A percentile compares a stretch with the other conserved stretches of the same genome.
Conservation (phyloP, 441 rosid species). For the Croton laevigatus region DNA sequence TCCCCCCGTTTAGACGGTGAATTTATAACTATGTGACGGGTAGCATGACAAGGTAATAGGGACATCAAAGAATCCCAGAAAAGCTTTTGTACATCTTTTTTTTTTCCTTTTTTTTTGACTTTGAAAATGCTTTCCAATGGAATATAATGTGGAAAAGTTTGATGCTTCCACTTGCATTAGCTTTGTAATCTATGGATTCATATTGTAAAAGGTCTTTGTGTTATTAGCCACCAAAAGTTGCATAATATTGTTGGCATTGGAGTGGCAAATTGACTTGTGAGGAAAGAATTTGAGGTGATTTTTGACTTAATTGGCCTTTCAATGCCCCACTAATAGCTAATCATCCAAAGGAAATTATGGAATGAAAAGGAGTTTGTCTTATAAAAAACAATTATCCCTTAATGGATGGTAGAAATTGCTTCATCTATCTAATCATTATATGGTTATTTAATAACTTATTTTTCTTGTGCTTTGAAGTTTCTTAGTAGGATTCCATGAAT, state of each 20-base stretch:
- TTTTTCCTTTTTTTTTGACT: no score
- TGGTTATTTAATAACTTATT: constrained; percentile 3
- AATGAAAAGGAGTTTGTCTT: not conserved
- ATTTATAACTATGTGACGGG: no score
- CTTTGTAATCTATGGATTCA: not conserved
- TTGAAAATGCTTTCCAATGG: not conserved
- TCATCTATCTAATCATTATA: constrained; percentile 20
- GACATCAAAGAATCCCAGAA: not conserved
- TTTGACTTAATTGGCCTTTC: not conserved
- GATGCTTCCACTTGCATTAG: constrained; percentile 8
- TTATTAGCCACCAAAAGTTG: constrained; percentile 24
- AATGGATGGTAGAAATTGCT: constrained; percentile 22
- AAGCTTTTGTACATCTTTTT: not conserved
- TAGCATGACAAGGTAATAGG: not conserved
- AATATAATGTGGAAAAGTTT: not conserved
- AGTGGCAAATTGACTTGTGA: constrained; percentile 24
- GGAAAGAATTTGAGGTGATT: not conserved
- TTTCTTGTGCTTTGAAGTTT: not conserved
- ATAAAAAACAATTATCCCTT: constrained; percentile 7
- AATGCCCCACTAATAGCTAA: constrained; percentile 12
- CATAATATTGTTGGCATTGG: constrained; percentile 20
- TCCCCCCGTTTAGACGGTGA: no score
- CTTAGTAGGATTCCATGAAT: not conserved
- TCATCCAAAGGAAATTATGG: not conserved
- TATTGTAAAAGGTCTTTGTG: not conserved